Evolutionary conservation across 1,284 basidiomycete species (phyloP), one percentile per base, ranked within the genome.

Genomic region (Microbotryum violaceum): DNA sequence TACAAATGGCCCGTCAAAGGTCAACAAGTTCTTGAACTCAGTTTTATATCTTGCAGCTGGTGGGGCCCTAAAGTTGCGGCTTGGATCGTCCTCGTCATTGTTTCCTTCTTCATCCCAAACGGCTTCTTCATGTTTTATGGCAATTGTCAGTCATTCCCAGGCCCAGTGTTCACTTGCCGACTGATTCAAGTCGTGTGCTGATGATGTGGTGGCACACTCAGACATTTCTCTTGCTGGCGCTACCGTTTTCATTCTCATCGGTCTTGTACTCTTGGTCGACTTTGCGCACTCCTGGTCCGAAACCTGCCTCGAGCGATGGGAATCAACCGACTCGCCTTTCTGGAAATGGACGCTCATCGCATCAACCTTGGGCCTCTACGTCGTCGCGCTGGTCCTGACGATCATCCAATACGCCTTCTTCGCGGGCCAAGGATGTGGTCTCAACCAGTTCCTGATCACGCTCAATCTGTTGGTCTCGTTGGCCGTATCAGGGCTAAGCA

Each of bases 261-360:
- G 96, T 50, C 86, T 98, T 46, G 91, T 99, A 60, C 85, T 99
- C 49, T 85, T 99, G 61, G 89, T 99, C 76, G 94, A 99, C 80
- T 97, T 98, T 74, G 96, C 94, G 0, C 96, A 99, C 74, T 88
- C 91, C 2, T 98, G 92, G 92, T 91, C 91, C 42, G 94, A 98
- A 77, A 93, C 86, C 16, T 97, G 94, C 73, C 82, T 97, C 56
- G 88, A 97, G 70, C 90, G 90, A 65, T 97, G 91, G 91, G 74
- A 76, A 54, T 79, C 79, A 46, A 73, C 73, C 42, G 80, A 83
- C 56, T 93, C 91, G 14, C 89, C 88, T 67, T 78, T 94, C 57
- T 98, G 94, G 94, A 92, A 97, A 77, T 97, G 89, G 83, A 85
- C 96, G 63, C 85, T 98, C 59, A 85, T 99, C 65, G 87, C 89